Conservation (phyloP, 2,329 filamentous ascomycete species). For the Hypoxylon sp. region DNA sequence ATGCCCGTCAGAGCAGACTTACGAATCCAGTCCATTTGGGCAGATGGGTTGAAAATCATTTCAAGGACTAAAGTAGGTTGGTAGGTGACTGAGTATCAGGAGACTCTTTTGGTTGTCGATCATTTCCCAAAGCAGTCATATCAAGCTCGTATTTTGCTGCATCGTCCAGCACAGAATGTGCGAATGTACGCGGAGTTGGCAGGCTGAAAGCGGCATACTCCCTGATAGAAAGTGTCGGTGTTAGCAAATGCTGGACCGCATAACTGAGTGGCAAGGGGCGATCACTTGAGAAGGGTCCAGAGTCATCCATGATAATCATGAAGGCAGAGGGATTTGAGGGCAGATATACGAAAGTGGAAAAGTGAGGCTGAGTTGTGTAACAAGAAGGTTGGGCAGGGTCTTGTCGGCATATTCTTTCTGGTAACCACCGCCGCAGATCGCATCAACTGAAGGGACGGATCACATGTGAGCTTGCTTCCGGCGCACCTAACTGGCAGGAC, state of each 20-base stretch:
- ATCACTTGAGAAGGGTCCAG: slow-evolving; percentile 36
- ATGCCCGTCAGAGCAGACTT: slow-evolving; percentile 13
- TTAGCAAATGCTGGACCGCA: slow-evolving; percentile 29
- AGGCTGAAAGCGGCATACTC: slow-evolving; percentile 17
- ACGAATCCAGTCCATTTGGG: slow-evolving; percentile 30
- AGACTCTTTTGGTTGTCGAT: slow-evolving; percentile 24
- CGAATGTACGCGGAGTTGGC: slow-evolving; percentile 19
- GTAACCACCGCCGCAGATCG: slow-evolving; percentile 37
- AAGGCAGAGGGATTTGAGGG: slow-evolving; percentile 30
- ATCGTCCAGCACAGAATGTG: slow-evolving; percentile 31
- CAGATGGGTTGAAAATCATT: slow-evolving; percentile 22
- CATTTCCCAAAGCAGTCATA: slow-evolving; percentile 24
- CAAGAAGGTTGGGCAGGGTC: slow-evolving; percentile 22
- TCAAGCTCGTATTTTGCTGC: slow-evolving; percentile 39
- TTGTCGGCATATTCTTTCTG: slow-evolving; percentile 39
- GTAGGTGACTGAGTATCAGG: slow-evolving; percentile 22
- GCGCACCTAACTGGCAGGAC: slow-evolving; percentile 17
- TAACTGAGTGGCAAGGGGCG: slow-evolving; percentile 39
- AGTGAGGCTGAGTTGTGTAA: slow-evolving; percentile 46
- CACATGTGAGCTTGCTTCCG: slow-evolving; percentile 36
- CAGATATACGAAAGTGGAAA: slow-evolving; percentile 40
- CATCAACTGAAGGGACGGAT: slow-evolving; percentile 27
- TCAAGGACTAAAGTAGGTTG: slow-evolving; percentile 10
- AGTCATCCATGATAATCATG: slow-evolving; percentile 32
- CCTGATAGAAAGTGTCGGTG: slow-evolving; percentile 23